Evolutionary conservation across 2,329 filamentous ascomycete species (phyloP).

Genomic region (Phialophora tarda): DNA sequence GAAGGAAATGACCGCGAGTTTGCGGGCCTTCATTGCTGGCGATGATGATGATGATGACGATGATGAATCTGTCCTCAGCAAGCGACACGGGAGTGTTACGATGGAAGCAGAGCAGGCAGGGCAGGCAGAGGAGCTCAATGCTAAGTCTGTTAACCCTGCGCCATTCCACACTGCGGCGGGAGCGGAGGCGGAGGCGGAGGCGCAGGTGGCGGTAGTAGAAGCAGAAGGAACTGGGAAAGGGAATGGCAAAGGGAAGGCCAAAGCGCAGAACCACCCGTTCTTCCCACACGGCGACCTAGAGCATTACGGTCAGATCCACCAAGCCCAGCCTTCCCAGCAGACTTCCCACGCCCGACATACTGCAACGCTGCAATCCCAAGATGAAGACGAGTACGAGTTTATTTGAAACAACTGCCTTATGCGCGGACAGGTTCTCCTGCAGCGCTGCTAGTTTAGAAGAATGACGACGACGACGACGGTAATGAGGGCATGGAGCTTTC

Average conservation of each 20-base stretch:
- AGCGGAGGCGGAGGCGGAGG: neutral
- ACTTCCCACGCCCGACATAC: neutral
- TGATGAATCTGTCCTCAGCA: neutral
- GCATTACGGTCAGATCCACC: neutral
- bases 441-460: no score
- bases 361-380: neutral
- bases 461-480: no score
- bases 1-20: constrained; percentile 8
- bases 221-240: neutral
- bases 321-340: neutral
- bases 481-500: no score
- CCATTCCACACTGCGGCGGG: neutral
- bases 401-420: neutral
- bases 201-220: neutral
- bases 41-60: neutral
- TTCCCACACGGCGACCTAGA: neutral
- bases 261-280: constrained; percentile 15
- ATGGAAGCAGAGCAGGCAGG: constrained; percentile 21
- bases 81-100: constrained; percentile 6
- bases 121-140: neutral
- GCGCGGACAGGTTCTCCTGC: neutral
- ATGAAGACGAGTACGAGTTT: neutral
- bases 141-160: neutral
- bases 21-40: constrained; percentile 5
- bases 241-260: constrained; percentile 18